Base-by-base conservation (phyloP, 306 rosid genomes). In the Castanea sativa region DNA sequence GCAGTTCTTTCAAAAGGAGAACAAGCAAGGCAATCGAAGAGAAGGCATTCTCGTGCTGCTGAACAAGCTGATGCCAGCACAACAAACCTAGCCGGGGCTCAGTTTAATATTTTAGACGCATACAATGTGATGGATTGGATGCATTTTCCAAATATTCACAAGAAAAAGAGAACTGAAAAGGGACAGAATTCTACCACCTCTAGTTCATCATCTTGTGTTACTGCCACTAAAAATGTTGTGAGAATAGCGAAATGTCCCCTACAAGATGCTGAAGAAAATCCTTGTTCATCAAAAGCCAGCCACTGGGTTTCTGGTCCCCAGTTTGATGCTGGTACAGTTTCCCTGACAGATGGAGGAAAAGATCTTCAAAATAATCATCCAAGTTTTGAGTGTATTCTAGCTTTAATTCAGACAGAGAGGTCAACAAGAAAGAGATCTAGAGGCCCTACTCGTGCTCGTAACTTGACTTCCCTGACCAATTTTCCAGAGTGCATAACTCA, bases 351-450 rank as follows among this genome's bases (percentile, higher is more conserved):
- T 73, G 87, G 57, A 75, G 79, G 57, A 76, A 51, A 68, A 55
- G 58, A 20, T 74, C 45, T 76, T 41, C 78, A 35, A 58, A 72
- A 68, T 77, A 78, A 38, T 53, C 41, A 60, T 82, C 89, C 81
- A 79, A 77, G 80, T 63, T 80, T 63, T 60, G 84, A 81, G 60
- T 60, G 80, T 53, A 18, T 53, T 35, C 9, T 70, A 80, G 65
- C 85, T 71, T 83, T 82, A 51, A 56, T 78, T 78, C 79, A 80
- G 84, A 82, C 60, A 8, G 73, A 77, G 79, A 78, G 57, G 76
- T 75, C 77, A 74, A 87, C 86, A 49, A 88, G 81, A 84, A 91
- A 84, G 80, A 91, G 91, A 87, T 83, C 98, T 33, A 87, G 81
- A 82, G 77, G 71, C 83, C 77, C 85, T 57, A 68, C 78, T 32